Percentiles rank a stretch among this genome's conserved stretches.
These are phyloP conservation scores for Spiraea crenata DNA, from an alignment of 331 rosid species.

Conservation along the genomic window DNA sequence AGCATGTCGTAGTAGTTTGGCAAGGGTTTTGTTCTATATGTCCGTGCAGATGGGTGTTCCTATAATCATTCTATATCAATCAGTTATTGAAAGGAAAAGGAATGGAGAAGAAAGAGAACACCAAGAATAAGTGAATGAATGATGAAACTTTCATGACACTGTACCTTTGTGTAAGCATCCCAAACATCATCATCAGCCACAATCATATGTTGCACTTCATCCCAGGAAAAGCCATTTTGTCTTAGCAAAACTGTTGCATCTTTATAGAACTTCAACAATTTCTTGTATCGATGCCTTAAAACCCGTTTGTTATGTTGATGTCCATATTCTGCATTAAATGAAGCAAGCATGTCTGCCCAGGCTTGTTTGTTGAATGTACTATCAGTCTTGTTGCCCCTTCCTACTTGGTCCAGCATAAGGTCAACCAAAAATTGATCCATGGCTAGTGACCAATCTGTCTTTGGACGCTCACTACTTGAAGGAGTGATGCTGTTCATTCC, in stretches of 20 bases:
- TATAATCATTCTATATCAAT: constrained; percentile 31
- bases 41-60: constrained; percentile 63
- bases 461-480: constrained; percentile 47
- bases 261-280: constrained; percentile 54
- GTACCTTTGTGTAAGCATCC: constrained; percentile 71
- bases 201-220: constrained; percentile 54
- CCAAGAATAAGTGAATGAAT: background rate
- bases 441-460: constrained; percentile 58
- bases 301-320: constrained; percentile 60
- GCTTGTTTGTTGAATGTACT: constrained; percentile 58
- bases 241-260: constrained; percentile 49
- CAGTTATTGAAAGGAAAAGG: constrained; percentile 4
- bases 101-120: background rate
- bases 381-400: constrained; percentile 50
- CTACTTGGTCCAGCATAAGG: constrained; percentile 68
- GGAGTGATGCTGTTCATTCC: constrained; percentile 36
- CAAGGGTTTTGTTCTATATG: constrained; percentile 60
- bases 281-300: constrained; percentile 65
- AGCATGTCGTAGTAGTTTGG: constrained; percentile 65
- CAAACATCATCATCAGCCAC: constrained; percentile 62
- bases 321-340: constrained; percentile 60
- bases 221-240: constrained; percentile 63
- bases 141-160: constrained; percentile 10
- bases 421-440: constrained; percentile 71
- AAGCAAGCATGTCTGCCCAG: constrained; percentile 66